A percentile compares a stretch with the other conserved stretches of the same genome.
Evolutionary conservation across 192 early-diverging fungal genomes (phyloP).

Genomic region (Blastocladiella britannica): DNA sequence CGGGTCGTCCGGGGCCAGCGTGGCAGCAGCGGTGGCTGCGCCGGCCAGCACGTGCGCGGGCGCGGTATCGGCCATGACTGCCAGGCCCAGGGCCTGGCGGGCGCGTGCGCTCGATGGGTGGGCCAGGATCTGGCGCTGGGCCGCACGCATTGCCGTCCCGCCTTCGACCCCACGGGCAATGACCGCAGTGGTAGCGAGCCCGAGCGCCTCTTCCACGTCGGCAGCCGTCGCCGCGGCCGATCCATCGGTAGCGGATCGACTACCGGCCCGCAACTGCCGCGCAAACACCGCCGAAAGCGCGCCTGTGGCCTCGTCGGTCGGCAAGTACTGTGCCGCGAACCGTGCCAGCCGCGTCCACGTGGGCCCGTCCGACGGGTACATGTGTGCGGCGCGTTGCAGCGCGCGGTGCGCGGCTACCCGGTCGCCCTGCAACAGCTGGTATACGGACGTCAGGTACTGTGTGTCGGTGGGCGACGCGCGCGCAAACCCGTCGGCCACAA

Average conservation of each 20-base stretch:
- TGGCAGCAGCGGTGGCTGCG: too few relatives aligned
- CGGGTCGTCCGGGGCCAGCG: too few relatives aligned
- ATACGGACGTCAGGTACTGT: neutral
- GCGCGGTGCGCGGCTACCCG: neutral
- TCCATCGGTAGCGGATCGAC: too few relatives aligned
- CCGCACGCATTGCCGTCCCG: neutral
- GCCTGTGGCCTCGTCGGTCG: neutral
- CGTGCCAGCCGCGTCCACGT: neutral
- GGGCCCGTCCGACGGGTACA: neutral
- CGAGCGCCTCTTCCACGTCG: neutral
- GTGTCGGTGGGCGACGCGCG: neutral
- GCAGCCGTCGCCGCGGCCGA: too few relatives aligned
- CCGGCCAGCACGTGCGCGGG: neutral
- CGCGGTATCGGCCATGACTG: too few relatives aligned
- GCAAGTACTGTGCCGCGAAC: neutral
- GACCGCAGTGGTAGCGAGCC: neutral
- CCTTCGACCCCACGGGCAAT: neutral
- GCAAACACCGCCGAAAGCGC: neutral
- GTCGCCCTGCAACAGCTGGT: neutral
- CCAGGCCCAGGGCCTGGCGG: neutral
- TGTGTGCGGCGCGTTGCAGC: neutral
- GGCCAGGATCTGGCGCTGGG: neutral
- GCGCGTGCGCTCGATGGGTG: neutral
- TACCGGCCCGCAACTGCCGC: too few relatives aligned
- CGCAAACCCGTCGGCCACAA: neutral